A percentile compares a stretch with the other conserved stretches of the same genome.
These are phyloP conservation scores for Naumovozyma dairenensis DNA, from an alignment of 805 yeast genomes.

Conservation along the genomic window DNA sequence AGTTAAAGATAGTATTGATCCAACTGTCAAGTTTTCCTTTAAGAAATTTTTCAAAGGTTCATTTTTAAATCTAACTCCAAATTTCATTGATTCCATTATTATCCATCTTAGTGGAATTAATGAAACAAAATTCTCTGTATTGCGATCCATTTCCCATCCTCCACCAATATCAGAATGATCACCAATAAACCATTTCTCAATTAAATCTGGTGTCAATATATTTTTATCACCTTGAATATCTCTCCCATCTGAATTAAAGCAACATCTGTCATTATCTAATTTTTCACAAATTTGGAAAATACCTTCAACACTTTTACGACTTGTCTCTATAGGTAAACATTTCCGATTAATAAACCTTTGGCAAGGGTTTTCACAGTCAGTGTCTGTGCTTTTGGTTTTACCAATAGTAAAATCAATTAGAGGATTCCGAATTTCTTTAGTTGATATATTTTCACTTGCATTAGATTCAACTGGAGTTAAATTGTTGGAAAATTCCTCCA, in stretches of 20 bases:
- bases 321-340: too few species aligned
- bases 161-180: constrained; percentile 65
- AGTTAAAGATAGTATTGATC: constrained; percentile 37
- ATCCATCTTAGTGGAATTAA: constrained; percentile 55
- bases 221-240: background rate
- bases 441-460: too few species aligned
- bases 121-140: constrained; percentile 31
- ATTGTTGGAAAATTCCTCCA: too few species aligned
- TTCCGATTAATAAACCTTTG: too few species aligned
- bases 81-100: constrained; percentile 40
- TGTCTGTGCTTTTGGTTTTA: too few species aligned
- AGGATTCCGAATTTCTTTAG: too few species aligned
- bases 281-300: constrained; percentile 1
- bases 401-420: too few species aligned
- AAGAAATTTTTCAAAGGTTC: constrained; percentile 35
- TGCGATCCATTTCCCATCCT: constrained; percentile 46
- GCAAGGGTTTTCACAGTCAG: too few species aligned
- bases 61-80: constrained; percentile 40
- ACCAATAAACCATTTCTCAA: constrained; percentile 60
- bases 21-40: constrained; percentile 30
- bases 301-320: constrained; percentile 6
- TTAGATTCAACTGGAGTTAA: too few species aligned
- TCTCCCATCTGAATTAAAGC: background rate
- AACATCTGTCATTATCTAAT: background rate
- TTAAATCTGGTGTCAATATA: constrained; percentile 17